Evolutionary conservation across 2,329 filamentous ascomycete species (phyloP).

Genomic region (Pseudohalonectria lignicola): DNA sequence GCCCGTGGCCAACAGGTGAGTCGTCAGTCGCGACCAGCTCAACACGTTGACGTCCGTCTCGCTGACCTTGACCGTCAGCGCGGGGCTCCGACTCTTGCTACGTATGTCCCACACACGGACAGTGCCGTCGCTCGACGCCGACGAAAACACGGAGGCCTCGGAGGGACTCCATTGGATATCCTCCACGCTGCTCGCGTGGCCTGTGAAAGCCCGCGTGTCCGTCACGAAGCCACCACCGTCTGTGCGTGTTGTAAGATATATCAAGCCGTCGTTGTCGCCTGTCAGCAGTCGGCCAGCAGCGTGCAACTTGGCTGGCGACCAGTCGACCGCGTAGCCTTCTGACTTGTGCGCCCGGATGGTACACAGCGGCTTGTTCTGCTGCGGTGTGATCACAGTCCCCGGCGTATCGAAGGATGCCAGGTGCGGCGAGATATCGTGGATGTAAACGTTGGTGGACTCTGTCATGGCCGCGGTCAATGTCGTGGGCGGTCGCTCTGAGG

Average conservation of each 20-base stretch:
- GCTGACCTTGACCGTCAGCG: constrained; percentile 76
- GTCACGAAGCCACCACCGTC: constrained; percentile 86
- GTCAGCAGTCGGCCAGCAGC: constrained; percentile 79
- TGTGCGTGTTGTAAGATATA: constrained; percentile 78
- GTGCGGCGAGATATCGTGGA: constrained; percentile 90
- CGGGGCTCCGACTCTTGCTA: constrained; percentile 80
- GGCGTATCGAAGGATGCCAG: constrained; percentile 83
- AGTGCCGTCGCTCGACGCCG: constrained; percentile 85
- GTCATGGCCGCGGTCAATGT: constrained; percentile 89
- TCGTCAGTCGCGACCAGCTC: constrained; percentile 84
- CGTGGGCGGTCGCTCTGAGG: constrained; percentile 59
- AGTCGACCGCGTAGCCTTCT: constrained; percentile 95
- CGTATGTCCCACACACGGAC: constrained; percentile 94
- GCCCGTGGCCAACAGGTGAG: constrained; percentile 82
- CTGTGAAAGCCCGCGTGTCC: constrained; percentile 71
- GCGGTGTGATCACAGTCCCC: constrained; percentile 65
- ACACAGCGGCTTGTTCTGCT: constrained; percentile 78
- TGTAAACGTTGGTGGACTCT: constrained; percentile 77
- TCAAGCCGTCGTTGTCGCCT: constrained; percentile 81
- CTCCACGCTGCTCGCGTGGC: constrained; percentile 79
- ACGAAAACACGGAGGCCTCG: constrained; percentile 89
- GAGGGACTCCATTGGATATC: constrained; percentile 95
- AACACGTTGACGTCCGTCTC: constrained; percentile 89
- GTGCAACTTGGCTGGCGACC: constrained; percentile 60
- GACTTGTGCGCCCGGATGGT: constrained; percentile 85